Percentiles rank a stretch among this genome's conserved stretches.
Evolutionary conservation across 2,329 filamentous ascomycete genomes (phyloP).

Genomic region (Pseudopyrenochaeta lycopersici): DNA sequence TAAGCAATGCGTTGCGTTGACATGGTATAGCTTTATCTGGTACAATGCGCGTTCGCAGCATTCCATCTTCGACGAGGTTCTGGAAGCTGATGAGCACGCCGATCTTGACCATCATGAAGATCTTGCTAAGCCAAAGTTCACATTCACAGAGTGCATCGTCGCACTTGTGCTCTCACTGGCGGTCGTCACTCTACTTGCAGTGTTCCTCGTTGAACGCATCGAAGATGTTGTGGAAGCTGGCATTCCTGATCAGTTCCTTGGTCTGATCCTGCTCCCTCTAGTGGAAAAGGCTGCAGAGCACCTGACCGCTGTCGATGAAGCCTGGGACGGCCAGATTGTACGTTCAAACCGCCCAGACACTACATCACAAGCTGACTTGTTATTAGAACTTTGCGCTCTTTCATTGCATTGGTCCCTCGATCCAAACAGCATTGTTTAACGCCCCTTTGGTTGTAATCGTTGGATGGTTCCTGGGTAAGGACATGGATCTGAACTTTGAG

Average conservation of each 20-base stretch:
- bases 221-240: constrained; percentile 65
- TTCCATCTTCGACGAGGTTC: constrained; percentile 77
- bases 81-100: constrained; percentile 73
- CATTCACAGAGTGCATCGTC: constrained; percentile 75
- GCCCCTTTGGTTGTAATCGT: constrained; percentile 84
- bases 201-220: constrained; percentile 79
- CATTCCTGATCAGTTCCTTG: constrained; percentile 64
- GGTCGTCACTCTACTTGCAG: constrained; percentile 76
- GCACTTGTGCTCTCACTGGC: constrained; percentile 71
- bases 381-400: constrained; percentile 77
- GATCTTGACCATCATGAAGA: constrained; percentile 72
- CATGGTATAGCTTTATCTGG: constrained; percentile 67
- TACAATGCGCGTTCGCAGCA: constrained; percentile 82
- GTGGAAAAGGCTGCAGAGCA: constrained; percentile 91
- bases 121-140: constrained; percentile 71
- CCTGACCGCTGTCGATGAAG: constrained; percentile 83
- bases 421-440: constrained; percentile 90
- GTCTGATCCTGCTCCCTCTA: constrained; percentile 80
- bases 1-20: constrained; percentile 63
- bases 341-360: neutral
- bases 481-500: constrained; percentile 85
- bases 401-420: constrained; percentile 84
- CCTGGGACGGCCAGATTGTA: constrained; percentile 78
- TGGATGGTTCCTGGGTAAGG: constrained; percentile 76
- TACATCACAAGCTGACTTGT: neutral